A percentile compares a stretch with the other conserved stretches of the same genome.
These are phyloP conservation scores for Haplosporangium sp. DNA, from an alignment of 371 early-diverging fungal species.

Conservation along the genomic window DNA sequence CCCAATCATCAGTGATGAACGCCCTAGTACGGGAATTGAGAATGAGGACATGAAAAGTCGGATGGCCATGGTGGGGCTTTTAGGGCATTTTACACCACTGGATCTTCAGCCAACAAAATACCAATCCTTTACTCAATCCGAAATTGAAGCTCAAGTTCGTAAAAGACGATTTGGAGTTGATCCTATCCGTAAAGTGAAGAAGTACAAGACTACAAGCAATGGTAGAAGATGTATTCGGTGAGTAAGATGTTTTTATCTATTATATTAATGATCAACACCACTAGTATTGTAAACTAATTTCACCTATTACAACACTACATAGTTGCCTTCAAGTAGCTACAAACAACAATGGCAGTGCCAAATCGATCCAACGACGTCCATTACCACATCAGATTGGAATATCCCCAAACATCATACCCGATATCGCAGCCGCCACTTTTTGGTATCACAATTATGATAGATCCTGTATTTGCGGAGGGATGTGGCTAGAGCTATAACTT, in stretches of 20 bases:
- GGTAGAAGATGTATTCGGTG: conserved; percentile 50
- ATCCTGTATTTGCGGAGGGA: conserved; percentile 31
- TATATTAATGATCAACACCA: too few relatives aligned
- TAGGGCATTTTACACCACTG: conserved; percentile 20
- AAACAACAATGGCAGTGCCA: conserved; percentile 15
- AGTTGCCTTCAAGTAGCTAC: conserved; percentile 42
- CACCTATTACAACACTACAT: neutral
- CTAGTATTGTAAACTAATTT: too few relatives aligned
- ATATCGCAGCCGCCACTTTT: conserved; percentile 41
- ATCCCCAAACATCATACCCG: conserved; percentile 26
- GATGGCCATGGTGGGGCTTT: conserved; percentile 11
- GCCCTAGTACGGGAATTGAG: neutral
- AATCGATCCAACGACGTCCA: conserved; percentile 1
- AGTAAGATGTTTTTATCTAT: neutral
- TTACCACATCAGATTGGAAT: conserved; percentile 22
- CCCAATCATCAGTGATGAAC: conserved; percentile 31
- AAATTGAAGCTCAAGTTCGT: conserved; percentile 48
- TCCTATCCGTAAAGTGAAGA: conserved; percentile 49
- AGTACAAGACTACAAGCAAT: conserved; percentile 42
- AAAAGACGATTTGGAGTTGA: conserved; percentile 48
- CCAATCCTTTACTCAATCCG: conserved; percentile 15
- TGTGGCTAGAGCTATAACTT: conserved; percentile 46
- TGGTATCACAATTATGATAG: conserved; percentile 56
- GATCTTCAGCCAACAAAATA: conserved; percentile 13
- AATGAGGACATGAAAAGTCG: conserved; percentile 6